Conservation (phyloP, 805 yeast species). For the Blastobotrys muscicola region DNA sequence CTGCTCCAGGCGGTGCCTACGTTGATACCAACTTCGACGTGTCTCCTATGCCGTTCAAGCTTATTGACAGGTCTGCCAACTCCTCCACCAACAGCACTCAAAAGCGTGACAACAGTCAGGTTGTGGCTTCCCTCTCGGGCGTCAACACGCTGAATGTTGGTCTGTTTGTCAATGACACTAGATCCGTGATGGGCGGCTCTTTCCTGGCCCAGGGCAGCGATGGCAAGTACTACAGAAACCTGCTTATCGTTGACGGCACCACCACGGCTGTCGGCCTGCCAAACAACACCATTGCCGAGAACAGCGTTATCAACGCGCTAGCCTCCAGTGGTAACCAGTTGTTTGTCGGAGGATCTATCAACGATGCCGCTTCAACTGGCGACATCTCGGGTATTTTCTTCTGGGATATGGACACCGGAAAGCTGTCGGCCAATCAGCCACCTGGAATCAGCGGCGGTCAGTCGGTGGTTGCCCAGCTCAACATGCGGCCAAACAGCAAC, state of each 20-base stretch:
- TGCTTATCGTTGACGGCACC: conserved; percentile 25
- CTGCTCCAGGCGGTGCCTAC: conserved; percentile 24
- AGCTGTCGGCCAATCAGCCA: conserved; percentile 41
- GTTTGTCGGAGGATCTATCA: conserved; percentile 27
- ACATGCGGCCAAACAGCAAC: conserved; percentile 32
- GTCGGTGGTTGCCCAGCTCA: conserved; percentile 35
- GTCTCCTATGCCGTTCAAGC: conserved; percentile 14
- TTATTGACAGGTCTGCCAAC: conserved; percentile 1
- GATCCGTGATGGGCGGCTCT: conserved; percentile 52
- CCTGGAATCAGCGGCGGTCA: conserved; percentile 32
- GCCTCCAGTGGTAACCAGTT: conserved; percentile 17
- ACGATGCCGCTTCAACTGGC: conserved; percentile 16
- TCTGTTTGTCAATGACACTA: conserved; percentile 36
- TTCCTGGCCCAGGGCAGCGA: conserved; percentile 32
- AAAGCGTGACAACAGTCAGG: not conserved
- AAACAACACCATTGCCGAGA: conserved; percentile 9
- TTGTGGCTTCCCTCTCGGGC: not conserved
- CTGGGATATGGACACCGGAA: conserved; percentile 38
- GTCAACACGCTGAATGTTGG: conserved; percentile 28
- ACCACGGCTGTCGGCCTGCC: conserved; percentile 16
- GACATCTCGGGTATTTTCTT: conserved; percentile 39
- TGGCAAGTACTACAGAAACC: conserved; percentile 19
- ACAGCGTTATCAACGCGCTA: conserved; percentile 19
- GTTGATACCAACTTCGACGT: conserved; percentile 11
- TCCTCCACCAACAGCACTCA: not conserved